Base-by-base conservation (phyloP, 1,284 basidiomycete genomes). In the Irpex sp. region DNA sequence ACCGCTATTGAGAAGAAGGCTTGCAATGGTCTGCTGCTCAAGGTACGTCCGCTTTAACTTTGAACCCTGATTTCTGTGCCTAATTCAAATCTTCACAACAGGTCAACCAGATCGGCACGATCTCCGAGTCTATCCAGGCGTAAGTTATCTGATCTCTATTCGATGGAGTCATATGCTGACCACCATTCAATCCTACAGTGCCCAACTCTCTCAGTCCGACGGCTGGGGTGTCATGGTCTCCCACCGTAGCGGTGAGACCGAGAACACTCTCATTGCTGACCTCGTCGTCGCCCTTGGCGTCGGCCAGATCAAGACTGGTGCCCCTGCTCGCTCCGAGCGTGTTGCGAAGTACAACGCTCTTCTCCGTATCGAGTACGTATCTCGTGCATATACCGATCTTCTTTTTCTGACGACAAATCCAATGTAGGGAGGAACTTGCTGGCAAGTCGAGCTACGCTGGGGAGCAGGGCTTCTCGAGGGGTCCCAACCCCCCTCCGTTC, bases 201-300 rank as follows among this genome's bases (percentile, higher is more conserved):
- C 96, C 65, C 96, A 98, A 81, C 94, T 99, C 74, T 80, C 96
- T 61, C 96, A 98, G 80, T 96, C 93, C 51, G 94, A 96, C 76
- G 93, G 93, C 68, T 99, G 97, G 97, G 96, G 94, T 78, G 94
- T 98, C 81, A 99, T 99, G 97, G 93, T 97, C 77, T 98, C 96
- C 68, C 97, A 99, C 88, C 96, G 97, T 72, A 96, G 92, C 68
- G 97, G 97, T 77, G 96, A 98, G 84, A 94, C 94, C 51, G 93
- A 94, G 81, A 96, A 95, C 81, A 97, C 94, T 65, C 88, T 97
- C 79, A 99, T 99, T 74, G 94, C 97, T 69, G 97, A 99, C 81
- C 90, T 99, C 69, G 89, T 91, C 67, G 96, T 99, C 70, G 97
- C 92, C 64, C 94, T 98, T 71, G 93, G 93, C 69, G 85, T 85